These are phyloP conservation scores for Nematocida sp. DNA, from an alignment of 371 early-diverging fungal species.

Conservation along the genomic window DNA sequence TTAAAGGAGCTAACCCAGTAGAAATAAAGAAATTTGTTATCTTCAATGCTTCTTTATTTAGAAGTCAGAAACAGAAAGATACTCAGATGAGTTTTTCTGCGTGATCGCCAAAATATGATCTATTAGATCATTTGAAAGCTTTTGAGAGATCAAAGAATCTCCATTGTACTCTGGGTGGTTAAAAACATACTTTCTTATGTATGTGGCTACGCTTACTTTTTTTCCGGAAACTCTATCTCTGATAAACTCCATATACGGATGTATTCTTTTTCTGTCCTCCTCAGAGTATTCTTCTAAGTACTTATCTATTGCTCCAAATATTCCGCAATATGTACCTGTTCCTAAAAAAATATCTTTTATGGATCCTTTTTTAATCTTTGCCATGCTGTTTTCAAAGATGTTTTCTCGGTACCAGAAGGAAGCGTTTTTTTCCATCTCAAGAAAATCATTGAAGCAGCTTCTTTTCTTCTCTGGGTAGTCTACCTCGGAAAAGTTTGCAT, in stretches of 20 bases:
- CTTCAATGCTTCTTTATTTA: slow-evolving; percentile 1
- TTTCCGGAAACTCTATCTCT: slow-evolving; percentile 65
- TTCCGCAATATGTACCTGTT: slow-evolving; percentile 67
- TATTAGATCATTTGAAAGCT: slow-evolving; percentile 78
- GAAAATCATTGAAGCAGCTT: neutral
- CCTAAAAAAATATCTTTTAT: slow-evolving; percentile 89
- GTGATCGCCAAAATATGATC: slow-evolving; percentile 33
- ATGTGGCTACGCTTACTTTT: slow-evolving; percentile 69
- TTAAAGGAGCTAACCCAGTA: slow-evolving; percentile 39
- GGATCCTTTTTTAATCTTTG: slow-evolving; percentile 74
- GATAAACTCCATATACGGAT: slow-evolving; percentile 71
- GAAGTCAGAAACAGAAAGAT: too few species aligned
- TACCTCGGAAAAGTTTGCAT: slow-evolving; percentile 84
- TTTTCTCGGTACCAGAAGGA: slow-evolving; percentile 56
- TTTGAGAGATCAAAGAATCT: slow-evolving; percentile 77
- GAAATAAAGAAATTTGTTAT: slow-evolving; percentile 17
- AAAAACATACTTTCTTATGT: slow-evolving; percentile 79
- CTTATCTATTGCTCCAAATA: slow-evolving; percentile 44
- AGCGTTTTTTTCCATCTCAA: slow-evolving; percentile 21
- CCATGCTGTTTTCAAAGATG: slow-evolving; percentile 63
- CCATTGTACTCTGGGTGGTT: slow-evolving; percentile 80
- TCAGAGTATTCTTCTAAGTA: slow-evolving; percentile 71
- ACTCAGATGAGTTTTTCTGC: slow-evolving; percentile 40
- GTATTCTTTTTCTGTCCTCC: slow-evolving; percentile 2
- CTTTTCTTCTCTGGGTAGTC: slow-evolving; percentile 64